Conservation (phyloP, 305 asterid species). For the Fraxinus sp. region DNA sequence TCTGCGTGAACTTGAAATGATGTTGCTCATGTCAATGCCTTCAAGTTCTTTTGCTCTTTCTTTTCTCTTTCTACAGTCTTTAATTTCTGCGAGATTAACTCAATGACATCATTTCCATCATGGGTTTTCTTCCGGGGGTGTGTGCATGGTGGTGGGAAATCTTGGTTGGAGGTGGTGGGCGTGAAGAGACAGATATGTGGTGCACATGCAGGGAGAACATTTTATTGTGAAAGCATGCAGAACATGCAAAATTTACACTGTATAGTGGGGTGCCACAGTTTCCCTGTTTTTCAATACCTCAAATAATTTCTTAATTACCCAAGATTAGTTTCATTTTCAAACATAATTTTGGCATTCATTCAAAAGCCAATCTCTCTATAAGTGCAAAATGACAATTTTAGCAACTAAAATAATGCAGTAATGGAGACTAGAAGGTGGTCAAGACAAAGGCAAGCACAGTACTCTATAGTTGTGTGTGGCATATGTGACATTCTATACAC, state of each 20-base stretch:
- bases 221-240: background rate
- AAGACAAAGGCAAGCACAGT: background rate
- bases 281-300: conserved; percentile 4
- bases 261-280: background rate
- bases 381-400: background rate
- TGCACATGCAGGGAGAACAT: background rate
- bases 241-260: background rate
- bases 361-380: background rate
- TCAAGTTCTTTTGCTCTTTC: conserved; percentile 90
- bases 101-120: conserved; percentile 29
- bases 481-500: background rate
- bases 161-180: background rate
- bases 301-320: conserved; percentile 1
- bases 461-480: background rate
- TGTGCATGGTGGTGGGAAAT: background rate
- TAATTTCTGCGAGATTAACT: conserved; percentile 56
- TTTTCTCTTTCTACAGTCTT: conserved; percentile 80
- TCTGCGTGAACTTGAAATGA: conserved; percentile 85
- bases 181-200: background rate
- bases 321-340: background rate
- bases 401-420: background rate
- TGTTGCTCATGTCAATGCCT: conserved; percentile 91
- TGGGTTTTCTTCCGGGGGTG: background rate
- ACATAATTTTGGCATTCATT: conserved; percentile 6
- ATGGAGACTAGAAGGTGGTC: background rate